A percentile compares a stretch with the other conserved stretches of the same genome.
phyloP scores from a whole-genome alignment of 2,329 filamentous ascomycete genomes.

The Thielaviopsis euricoi region DNA sequence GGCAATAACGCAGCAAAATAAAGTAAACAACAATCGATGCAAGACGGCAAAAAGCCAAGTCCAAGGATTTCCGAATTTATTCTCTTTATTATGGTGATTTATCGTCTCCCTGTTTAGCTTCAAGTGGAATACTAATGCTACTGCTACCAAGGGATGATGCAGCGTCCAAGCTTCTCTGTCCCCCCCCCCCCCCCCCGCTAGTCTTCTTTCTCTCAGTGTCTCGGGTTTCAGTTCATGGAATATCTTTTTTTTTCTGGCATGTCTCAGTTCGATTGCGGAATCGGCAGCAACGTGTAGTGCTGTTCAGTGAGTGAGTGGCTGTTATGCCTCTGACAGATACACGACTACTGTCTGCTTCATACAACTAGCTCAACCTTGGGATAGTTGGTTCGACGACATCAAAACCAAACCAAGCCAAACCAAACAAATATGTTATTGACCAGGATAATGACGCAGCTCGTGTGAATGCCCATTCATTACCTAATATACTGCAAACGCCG shows the following conservation, averaged over 20 bases:
- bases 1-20: neutral
- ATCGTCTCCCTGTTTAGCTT: neutral
- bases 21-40: neutral
- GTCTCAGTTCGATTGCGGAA: too few relatives aligned
- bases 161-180: neutral
- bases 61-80: neutral
- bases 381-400: too few relatives aligned
- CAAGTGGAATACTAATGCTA: too few relatives aligned
- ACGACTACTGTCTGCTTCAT: too few relatives aligned
- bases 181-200: neutral
- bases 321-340: too few relatives aligned
- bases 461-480: conserved; percentile 1
- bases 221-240: too few relatives aligned
- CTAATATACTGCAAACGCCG: neutral
- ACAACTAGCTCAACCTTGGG: too few relatives aligned
- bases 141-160: neutral
- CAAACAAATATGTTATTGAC: neutral
- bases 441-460: conserved; percentile 2
- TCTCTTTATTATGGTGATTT: neutral
- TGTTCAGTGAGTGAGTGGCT: too few relatives aligned
- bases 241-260: too few relatives aligned
- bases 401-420: too few relatives aligned
- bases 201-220: neutral
- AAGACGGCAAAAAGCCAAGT: neutral
- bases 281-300: too few relatives aligned